Conservation (phyloP, 2,329 filamentous ascomycete species). For the Fusarium sp. region DNA sequence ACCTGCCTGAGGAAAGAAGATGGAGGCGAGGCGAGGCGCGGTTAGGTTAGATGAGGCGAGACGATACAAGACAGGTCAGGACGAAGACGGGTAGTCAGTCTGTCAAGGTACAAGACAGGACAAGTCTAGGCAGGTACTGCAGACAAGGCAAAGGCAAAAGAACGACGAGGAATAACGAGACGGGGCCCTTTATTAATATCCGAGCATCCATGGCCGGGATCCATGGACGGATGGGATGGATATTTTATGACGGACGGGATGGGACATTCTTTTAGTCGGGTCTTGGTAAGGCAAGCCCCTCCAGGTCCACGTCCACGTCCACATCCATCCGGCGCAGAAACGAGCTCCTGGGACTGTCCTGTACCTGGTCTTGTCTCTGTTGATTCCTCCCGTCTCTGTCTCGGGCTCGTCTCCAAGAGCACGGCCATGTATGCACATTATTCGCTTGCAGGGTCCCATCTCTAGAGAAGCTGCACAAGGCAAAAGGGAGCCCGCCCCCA, state of each 20-base stretch:
- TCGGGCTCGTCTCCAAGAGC: background rate
- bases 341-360: background rate
- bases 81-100: background rate
- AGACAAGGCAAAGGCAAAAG: background rate
- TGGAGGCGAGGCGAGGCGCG: background rate
- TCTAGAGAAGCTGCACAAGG: no score
- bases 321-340: background rate
- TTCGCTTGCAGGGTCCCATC: background rate
- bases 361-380: background rate
- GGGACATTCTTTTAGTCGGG: background rate
- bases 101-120: background rate
- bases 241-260: slow-evolving; percentile 19
- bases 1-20: background rate
- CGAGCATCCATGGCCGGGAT: slow-evolving; percentile 7
- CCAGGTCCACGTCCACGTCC: background rate
- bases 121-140: background rate
- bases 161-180: slow-evolving; percentile 21
- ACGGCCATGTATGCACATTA: background rate
- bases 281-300: background rate
- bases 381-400: background rate
- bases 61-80: slow-evolving; percentile 1
- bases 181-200: slow-evolving; percentile 33
- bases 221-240: slow-evolving; percentile 1
- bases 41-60: background rate
- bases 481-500: background rate